These are phyloP conservation scores for Neofusicoccum kwambonambiense DNA, from an alignment of 2,329 filamentous ascomycete genomes.

Conservation along the genomic window DNA sequence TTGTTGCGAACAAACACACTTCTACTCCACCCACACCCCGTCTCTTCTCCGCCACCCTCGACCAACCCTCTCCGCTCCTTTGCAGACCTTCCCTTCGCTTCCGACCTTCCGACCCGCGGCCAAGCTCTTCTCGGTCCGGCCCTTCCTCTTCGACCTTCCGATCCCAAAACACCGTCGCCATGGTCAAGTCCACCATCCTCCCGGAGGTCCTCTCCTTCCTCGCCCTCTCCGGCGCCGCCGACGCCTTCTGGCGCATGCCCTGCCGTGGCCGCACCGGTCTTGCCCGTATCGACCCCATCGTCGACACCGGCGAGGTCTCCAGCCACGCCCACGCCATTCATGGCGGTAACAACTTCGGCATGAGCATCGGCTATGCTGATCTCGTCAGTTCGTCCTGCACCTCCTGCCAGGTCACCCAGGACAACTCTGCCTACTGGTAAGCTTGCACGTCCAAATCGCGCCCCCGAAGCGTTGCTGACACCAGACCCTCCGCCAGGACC, in stretches of 20 bases:
- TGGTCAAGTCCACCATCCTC: not conserved
- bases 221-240: conserved; percentile 43
- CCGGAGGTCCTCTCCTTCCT: conserved; percentile 23
- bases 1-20: conserved; percentile 7
- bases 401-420: conserved; percentile 64
- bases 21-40: conserved; percentile 6
- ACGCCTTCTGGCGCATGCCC: conserved; percentile 70
- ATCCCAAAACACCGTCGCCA: not conserved
- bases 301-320: conserved; percentile 57
- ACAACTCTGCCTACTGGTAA: conserved; percentile 70
- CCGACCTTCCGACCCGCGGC: not conserved
- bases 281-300: conserved; percentile 65
- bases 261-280: conserved; percentile 61
- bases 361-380: conserved; percentile 61
- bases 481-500: conserved; percentile 39
- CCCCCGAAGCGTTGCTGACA: not conserved
- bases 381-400: conserved; percentile 66
- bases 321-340: conserved; percentile 66
- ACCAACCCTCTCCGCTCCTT: conserved; percentile 16
- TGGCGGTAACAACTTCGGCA: conserved; percentile 65
- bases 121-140: conserved; percentile 4
- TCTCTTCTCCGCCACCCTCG: not conserved
- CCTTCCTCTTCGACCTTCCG: not conserved
- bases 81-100: not conserved
- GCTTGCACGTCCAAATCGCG: not conserved